These are phyloP conservation scores for Leishmania tarentolae DNA, from an alignment of 208 protist genomes.

Conservation along the genomic window DNA sequence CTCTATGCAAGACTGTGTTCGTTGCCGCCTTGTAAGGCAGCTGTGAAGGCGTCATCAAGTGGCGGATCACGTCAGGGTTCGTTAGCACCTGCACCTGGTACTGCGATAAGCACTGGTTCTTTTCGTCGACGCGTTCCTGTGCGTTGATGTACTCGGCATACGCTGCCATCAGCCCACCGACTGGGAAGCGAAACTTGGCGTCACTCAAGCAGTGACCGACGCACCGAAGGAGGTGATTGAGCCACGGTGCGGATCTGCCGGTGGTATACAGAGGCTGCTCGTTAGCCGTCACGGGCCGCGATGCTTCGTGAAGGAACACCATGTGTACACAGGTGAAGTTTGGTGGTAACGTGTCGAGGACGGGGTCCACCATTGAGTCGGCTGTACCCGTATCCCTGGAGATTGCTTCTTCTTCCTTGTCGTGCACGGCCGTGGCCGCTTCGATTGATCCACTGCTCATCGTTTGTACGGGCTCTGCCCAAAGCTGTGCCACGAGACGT, in stretches of 20 bases:
- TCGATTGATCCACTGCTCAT: not conserved
- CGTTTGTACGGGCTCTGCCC: slow-evolving; percentile 21
- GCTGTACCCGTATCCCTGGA: not conserved
- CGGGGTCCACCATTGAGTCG: slow-evolving; percentile 4
- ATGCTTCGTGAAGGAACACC: slow-evolving; percentile 38
- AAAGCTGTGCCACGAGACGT: slow-evolving; percentile 29
- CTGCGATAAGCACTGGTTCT: slow-evolving; percentile 15
- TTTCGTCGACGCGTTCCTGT: slow-evolving; percentile 15
- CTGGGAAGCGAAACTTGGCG: slow-evolving; percentile 51
- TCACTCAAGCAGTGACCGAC: slow-evolving; percentile 48
- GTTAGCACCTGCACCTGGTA: slow-evolving; percentile 72
- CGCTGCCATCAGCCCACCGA: slow-evolving; percentile 50
- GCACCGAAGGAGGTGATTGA: slow-evolving; percentile 19
- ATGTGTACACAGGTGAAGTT: slow-evolving; percentile 42
- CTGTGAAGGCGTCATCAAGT: slow-evolving; percentile 36
- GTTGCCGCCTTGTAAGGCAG: slow-evolving; percentile 35
- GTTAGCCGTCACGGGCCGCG: slow-evolving; percentile 12
- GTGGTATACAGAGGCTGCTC: not conserved
- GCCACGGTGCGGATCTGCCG: slow-evolving; percentile 12
- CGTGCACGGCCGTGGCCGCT: not conserved
- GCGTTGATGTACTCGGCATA: slow-evolving; percentile 56
- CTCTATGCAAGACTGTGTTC: slow-evolving; percentile 63
- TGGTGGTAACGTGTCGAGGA: slow-evolving; percentile 22
- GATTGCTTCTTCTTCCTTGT: slow-evolving; percentile 6
- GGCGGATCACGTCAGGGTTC: slow-evolving; percentile 48